These are phyloP conservation scores for Coix lacrymajobi DNA, from an alignment of 176 grass and related monocot genomes.

Conservation along the genomic window DNA sequence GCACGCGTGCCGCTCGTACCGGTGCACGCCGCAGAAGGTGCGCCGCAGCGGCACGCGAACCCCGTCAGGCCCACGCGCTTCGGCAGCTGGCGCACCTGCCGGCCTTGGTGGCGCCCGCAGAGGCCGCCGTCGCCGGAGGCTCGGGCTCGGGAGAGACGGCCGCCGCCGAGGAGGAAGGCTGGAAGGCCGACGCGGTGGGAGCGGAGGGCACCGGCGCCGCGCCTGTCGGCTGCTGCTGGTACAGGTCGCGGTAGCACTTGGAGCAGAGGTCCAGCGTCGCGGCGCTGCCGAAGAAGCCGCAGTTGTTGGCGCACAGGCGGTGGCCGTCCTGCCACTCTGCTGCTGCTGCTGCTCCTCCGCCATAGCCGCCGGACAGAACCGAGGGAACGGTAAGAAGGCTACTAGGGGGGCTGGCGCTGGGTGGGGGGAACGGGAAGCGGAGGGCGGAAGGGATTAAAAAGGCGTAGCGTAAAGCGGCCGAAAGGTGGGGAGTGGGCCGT, in stretches of 20 bases:
- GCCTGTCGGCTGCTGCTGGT: neutral
- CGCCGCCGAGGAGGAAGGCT: neutral
- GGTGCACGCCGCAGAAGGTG: conserved; percentile 40
- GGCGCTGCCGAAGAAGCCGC: conserved; percentile 41
- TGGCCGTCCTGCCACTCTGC: conserved; percentile 32
- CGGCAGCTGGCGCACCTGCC: conserved; percentile 28
- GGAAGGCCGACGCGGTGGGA: neutral
- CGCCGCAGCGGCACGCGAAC: conserved; percentile 38
- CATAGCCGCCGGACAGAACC: neutral
- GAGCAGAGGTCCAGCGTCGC: conserved; percentile 44
- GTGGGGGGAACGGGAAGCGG: neutral
- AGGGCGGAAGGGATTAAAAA: conserved; percentile 25
- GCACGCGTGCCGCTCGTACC: conserved; percentile 46
- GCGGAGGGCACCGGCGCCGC: neutral
- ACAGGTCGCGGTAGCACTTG: conserved; percentile 37
- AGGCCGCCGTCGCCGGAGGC: neutral
- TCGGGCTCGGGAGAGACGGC: neutral
- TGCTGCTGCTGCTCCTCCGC: conserved; percentile 40
- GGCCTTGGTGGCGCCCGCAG: neutral
- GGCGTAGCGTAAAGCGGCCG: conserved; percentile 23
- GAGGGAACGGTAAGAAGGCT: neutral
- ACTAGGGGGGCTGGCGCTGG: neutral
- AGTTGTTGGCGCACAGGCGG: conserved; percentile 41
- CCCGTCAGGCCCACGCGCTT: conserved; percentile 38
- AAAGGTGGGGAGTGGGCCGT: too few relatives aligned